Base-by-base conservation (phyloP, 2,329 filamentous ascomycete species). In the Beauveria scarabaeidicola region DNA sequence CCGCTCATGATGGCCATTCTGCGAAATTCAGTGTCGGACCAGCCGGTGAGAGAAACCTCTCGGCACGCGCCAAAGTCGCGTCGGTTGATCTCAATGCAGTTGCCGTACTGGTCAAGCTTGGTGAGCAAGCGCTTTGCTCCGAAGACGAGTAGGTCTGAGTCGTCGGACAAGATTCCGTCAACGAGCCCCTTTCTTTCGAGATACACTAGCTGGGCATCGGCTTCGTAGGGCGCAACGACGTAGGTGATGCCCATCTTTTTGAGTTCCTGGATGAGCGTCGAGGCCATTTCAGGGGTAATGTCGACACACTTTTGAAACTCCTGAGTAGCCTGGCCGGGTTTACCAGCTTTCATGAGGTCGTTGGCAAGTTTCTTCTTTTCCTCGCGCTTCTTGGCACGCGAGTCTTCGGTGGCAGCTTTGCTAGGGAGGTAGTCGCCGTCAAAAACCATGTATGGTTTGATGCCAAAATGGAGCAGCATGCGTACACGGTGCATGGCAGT, bases 281-380 rank as follows among this genome's bases (percentile, higher is more conserved):
- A 85, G 8, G 94, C 94, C 95, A 99, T 99, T 67, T 94, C 87
- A 2, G 95, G 93, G 1, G 94, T 97, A 41, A 99, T 86, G 72
- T 99, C 94, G 62, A 97, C 88, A 50, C 92, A 89, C 72, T 97
- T 99, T 70, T 97, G 93, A 60, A 97, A 82, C 72, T 97, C 91
- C 50, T 86, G 78, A 60, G 92, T 85, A 10, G 94, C 94, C 68
- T 93, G 88, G 0, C 87, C 81, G 1, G 83, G 80, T 70, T 93
- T 92, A 29, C 94, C 93, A 38, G 91, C 87, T 62, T 86, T 87
- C 60, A 96, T 78, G 11, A 97, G 77, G 68, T 94, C 90, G 61
- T 93, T 74, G 1, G 92, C 94, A 2, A 84, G 72, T 69, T 83
- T 84, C 70, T 84, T 91, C 73, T 86, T 90, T 62, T 93, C 87